Percentiles rank a stretch among this genome's conserved stretches.
Conservation (phyloP, 768 basidiomycete species). For the Boletus sp. region DNA sequence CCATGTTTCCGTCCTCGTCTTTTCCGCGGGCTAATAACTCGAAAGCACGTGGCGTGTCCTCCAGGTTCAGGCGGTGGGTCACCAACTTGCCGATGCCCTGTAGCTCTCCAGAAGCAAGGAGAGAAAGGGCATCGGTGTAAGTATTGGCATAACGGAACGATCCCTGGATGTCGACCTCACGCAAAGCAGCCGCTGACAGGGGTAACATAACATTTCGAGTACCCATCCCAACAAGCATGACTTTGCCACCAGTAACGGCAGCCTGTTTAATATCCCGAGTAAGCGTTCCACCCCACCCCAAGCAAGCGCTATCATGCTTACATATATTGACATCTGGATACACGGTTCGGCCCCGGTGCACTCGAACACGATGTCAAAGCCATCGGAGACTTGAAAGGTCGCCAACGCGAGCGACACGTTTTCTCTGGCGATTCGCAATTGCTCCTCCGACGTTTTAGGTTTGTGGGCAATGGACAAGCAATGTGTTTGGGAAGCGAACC, state of each 20-base stretch:
- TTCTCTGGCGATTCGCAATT: slow-evolving; percentile 58
- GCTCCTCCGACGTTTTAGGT: slow-evolving; percentile 53
- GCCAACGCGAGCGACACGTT: slow-evolving; percentile 48
- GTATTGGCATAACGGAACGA: slow-evolving; percentile 91
- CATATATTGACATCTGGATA: slow-evolving; percentile 87
- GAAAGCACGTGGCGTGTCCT: slow-evolving; percentile 71
- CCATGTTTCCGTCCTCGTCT: slow-evolving; percentile 77
- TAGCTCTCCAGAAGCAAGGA: slow-evolving; percentile 66
- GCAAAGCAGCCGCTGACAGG: slow-evolving; percentile 74
- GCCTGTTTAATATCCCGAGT: slow-evolving; percentile 45
- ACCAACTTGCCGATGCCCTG: slow-evolving; percentile 68
- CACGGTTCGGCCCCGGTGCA: slow-evolving; percentile 92
- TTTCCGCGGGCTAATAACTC: slow-evolving; percentile 73
- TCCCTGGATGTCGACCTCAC: slow-evolving; percentile 91
- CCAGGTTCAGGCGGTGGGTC: slow-evolving; percentile 70
- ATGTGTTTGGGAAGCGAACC: slow-evolving; percentile 73
- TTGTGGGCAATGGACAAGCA: slow-evolving; percentile 53
- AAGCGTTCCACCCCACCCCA: slow-evolving; percentile 8
- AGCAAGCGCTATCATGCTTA: slow-evolving; percentile 42
- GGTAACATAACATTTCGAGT: slow-evolving; percentile 78
- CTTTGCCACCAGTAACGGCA: slow-evolving; percentile 81
- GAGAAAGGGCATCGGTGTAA: slow-evolving; percentile 78
- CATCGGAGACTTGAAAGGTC: slow-evolving; percentile 60
- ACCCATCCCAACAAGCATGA: slow-evolving; percentile 96
- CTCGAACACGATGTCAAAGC: slow-evolving; percentile 92